phyloP scores from a whole-genome alignment of 1,139 yeast genomes.

The Zygotorulaspora mrakii region DNA sequence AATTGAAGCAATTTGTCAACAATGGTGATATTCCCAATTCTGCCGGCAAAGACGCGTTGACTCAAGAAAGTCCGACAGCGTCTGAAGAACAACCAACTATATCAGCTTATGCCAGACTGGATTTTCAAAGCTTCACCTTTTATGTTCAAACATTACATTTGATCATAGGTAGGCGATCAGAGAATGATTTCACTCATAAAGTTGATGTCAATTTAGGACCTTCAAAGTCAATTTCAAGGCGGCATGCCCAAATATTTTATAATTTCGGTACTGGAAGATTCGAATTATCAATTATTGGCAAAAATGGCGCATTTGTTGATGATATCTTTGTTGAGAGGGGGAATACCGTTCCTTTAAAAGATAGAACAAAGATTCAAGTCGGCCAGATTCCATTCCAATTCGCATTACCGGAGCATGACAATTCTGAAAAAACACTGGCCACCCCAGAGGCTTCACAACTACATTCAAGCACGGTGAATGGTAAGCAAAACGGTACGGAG shows the following conservation, averaged over 20 bases:
- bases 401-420: conserved; percentile 58
- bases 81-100: conserved; percentile 49
- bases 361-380: conserved; percentile 82
- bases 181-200: conserved; percentile 56
- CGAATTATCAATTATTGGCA: conserved; percentile 83
- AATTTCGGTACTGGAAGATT: conserved; percentile 93
- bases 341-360: conserved; percentile 76
- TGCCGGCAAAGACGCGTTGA: conserved; percentile 4
- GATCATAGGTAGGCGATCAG: conserved; percentile 81
- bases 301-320: conserved; percentile 95
- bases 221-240: conserved; percentile 84
- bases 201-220: conserved; percentile 91
- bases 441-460: conserved; percentile 11
- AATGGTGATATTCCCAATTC: conserved; percentile 3
- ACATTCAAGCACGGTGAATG: conserved; percentile 12
- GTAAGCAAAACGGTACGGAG: conserved; percentile 7
- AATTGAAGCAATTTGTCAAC: conserved; percentile 10
- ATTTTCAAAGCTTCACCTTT: conserved; percentile 87
- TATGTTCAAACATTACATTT: conserved; percentile 95
- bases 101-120: conserved; percentile 90
- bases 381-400: conserved; percentile 89
- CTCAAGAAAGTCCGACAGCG: conserved; percentile 11
- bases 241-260: conserved; percentile 92
- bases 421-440: conserved; percentile 15
- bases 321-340: conserved; percentile 85